Conservation (phyloP, 306 rosid species). For the Lathyrus aphaca region DNA sequence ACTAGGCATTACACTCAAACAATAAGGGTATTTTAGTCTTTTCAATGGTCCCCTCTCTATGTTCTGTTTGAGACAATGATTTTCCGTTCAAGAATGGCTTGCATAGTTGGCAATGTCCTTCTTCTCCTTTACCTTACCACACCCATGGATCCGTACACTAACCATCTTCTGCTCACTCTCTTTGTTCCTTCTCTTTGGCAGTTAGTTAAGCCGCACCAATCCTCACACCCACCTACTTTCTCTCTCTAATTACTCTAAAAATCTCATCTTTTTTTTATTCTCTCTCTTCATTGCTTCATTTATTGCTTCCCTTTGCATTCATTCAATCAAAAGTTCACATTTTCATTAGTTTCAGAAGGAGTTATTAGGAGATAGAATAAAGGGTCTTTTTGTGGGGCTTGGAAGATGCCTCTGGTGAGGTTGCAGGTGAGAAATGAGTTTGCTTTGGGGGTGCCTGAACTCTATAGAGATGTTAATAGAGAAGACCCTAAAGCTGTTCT, state of each 20-base stretch:
- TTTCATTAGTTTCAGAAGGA: constrained; percentile 38
- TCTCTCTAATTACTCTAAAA: constrained; percentile 35
- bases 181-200: constrained; percentile 53
- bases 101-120: constrained; percentile 85
- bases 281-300: constrained; percentile 54
- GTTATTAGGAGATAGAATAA: not conserved
- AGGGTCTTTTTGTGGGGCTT: constrained; percentile 11
- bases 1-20: constrained; percentile 31
- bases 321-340: constrained; percentile 22
- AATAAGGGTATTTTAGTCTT: constrained; percentile 29
- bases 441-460: constrained; percentile 72
- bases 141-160: constrained; percentile 44
- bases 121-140: constrained; percentile 49
- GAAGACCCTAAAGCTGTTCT: constrained; percentile 96
- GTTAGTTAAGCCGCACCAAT: constrained; percentile 83
- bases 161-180: constrained; percentile 19
- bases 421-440: constrained; percentile 78
- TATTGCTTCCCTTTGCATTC: constrained; percentile 44
- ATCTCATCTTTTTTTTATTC: constrained; percentile 20
- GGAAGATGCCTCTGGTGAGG: constrained; percentile 82
- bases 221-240: constrained; percentile 49
- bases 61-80: constrained; percentile 40
- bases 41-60: not conserved
- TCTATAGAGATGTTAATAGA: constrained; percentile 54
- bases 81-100: constrained; percentile 76